Evolutionary conservation across 331 rosid species (phyloP).

Genomic region (Rhamnella rubrinervis): DNA sequence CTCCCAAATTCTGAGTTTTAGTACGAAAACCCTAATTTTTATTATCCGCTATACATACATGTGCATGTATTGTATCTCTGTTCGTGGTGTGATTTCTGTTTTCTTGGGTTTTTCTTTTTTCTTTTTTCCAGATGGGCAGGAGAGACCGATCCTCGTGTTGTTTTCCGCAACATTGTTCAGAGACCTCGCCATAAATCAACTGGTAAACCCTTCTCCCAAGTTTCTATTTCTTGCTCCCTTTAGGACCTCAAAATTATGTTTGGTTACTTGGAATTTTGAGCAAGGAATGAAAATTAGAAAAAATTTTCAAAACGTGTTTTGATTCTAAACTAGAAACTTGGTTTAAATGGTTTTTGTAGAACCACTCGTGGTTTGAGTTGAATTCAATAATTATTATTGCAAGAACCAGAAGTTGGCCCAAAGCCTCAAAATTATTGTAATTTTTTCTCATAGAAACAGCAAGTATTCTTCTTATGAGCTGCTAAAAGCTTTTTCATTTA

Average conservation of each 20-base stretch:
- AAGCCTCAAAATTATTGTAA: neutral
- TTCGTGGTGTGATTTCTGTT: neutral
- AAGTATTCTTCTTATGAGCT: too few relatives aligned
- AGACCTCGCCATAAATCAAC: slow-evolving; percentile 91
- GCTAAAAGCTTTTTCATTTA: neutral
- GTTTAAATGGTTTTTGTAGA: neutral
- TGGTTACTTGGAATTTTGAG: neutral
- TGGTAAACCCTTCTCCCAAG: slow-evolving; percentile 24
- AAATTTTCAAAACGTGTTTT: too few relatives aligned
- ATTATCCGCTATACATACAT: too few relatives aligned
- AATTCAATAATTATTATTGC: neutral
- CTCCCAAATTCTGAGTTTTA: neutral
- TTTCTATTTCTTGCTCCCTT: neutral
- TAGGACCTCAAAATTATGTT: neutral
- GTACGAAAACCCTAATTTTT: slow-evolving; percentile 45
- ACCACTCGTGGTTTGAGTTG: too few relatives aligned
- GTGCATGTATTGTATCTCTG: neutral
- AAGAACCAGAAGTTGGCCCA: neutral
- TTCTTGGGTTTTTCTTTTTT: neutral
- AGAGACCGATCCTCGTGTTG: slow-evolving; percentile 88
- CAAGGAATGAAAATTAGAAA: neutral
- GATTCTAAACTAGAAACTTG: too few relatives aligned
- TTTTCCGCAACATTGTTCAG: slow-evolving; percentile 97
- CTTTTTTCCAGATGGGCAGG: slow-evolving; percentile 83
- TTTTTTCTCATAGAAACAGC: too few relatives aligned